A percentile compares a stretch with the other conserved stretches of the same genome.
Evolutionary conservation across 176 grass and related monocot genomes (phyloP).

Genomic region (Secale cereale): DNA sequence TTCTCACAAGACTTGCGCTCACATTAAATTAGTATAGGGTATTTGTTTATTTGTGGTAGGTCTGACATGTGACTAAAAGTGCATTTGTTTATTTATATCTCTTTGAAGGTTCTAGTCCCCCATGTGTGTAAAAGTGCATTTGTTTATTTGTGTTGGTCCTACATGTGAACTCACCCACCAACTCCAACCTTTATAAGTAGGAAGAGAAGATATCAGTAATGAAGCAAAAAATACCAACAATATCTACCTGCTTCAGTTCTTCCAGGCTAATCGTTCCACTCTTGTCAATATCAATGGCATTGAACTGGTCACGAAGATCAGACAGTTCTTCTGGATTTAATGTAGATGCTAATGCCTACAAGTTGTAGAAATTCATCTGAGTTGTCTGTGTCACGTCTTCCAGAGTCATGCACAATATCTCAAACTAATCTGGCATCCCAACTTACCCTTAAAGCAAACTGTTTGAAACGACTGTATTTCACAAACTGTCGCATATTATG

Average conservation of each 20-base stretch:
- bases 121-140: no score
- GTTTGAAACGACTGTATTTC: constrained; percentile 97
- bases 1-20: no score
- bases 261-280: constrained; percentile 91
- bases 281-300: constrained; percentile 90
- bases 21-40: no score
- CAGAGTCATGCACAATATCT: constrained; percentile 4
- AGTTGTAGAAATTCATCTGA: constrained; percentile 16
- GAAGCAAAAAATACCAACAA: background rate
- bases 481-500: constrained; percentile 91
- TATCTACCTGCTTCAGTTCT: constrained; percentile 78
- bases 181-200: no score
- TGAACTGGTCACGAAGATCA: constrained; percentile 88
- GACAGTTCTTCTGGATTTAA: constrained; percentile 75
- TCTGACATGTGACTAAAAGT: no score
- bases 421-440: background rate
- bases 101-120: no score
- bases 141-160: no score
- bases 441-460: constrained; percentile 92
- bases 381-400: background rate
- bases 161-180: no score
- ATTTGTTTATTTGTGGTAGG: no score
- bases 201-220: background rate
- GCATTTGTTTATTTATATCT: no score
- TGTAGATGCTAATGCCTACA: constrained; percentile 84